Conservation (phyloP, 179 eudicot genomes). For the Nepenthes alata region DNA sequence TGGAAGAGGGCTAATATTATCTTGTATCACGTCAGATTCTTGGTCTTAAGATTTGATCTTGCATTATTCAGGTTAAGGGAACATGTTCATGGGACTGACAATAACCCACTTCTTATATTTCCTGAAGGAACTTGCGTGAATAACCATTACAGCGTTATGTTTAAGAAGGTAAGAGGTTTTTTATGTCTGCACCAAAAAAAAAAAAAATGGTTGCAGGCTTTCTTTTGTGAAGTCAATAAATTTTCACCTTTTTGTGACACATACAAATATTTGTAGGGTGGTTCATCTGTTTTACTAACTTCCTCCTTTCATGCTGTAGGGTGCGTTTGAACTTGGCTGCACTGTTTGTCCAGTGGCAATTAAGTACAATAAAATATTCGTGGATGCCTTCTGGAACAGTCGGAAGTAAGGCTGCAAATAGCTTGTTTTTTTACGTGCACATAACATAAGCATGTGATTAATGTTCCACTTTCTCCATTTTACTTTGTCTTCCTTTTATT, state of each 20-base stretch:
- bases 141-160: constrained; percentile 92
- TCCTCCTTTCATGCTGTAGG: constrained; percentile 25
- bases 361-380: constrained; percentile 97
- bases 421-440: too few species aligned
- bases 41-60: constrained; percentile 7
- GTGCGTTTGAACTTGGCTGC: constrained; percentile 92
- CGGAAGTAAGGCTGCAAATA: constrained; percentile 56
- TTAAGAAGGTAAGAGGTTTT: constrained; percentile 60
- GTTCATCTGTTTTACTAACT: constrained; percentile 5
- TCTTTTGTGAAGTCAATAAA: too few species aligned
- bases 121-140: constrained; percentile 99
- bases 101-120: constrained; percentile 90
- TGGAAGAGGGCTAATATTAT: constrained; percentile 8
- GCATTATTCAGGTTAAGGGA: constrained; percentile 67
- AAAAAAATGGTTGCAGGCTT: too few species aligned
- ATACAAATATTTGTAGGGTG: not conserved
- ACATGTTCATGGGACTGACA: constrained; percentile 83
- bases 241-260: not conserved
- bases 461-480: too few species aligned
- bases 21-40: not conserved
- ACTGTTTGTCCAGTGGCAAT: constrained; percentile 94
- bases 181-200: not conserved
- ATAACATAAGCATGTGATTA: too few species aligned
- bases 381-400: constrained; percentile 98
- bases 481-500: too few species aligned